Evolutionary conservation across 768 basidiomycete genomes (phyloP), one percentile per base, ranked within the genome.

Genomic region (Sarcodon aspratus): DNA sequence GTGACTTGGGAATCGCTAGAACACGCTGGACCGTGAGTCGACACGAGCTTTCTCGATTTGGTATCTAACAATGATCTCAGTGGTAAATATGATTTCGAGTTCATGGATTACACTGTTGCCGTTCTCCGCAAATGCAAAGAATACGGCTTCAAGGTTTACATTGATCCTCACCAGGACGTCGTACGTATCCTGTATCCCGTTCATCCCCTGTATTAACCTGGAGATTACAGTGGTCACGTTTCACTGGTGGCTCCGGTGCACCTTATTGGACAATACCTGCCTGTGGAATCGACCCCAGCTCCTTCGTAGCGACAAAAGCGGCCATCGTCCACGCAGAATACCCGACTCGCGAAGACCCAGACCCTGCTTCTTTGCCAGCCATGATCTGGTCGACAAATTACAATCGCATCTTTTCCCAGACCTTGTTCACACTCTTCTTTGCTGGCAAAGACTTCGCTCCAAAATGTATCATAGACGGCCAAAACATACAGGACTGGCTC

Each of bases 321-420:
- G 83, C 92, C 33, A 79, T 94, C 47, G 57, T 99, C 7, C 93
- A 98, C 62, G 82, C 77, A 64, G 94, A 98, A 67, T 98, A 90
- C 64, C 84, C 90, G 0, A 58, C 70, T 7, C 65, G 82, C 0
- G 71, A 73, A 42, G 58, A 64, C 0, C 74, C 89, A 5, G 72
- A 85, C 54, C 93, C 95, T 0, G 72, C 78, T 2, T 61, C 76
- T 0, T 74, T 92, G 52, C 95, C 96, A 6, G 80, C 85, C 44
- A 99, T 99, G 96, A 78, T 92, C 52, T 99, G 96, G 96, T 80
- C 82, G 7, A 97, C 95, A 21, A 97, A 98, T 61, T 97, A 97
- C 60, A 80, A 86, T 37, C 88, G 86, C 13, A 80, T 97, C 31
- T 78, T 85, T 46, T 80, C 81, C 15, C 87, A 92, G 61, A 95